Percentiles rank a stretch among this genome's conserved stretches.
phyloP scores from a whole-genome alignment of 345 rosid genomes.

The Euphorbia peplus region DNA sequence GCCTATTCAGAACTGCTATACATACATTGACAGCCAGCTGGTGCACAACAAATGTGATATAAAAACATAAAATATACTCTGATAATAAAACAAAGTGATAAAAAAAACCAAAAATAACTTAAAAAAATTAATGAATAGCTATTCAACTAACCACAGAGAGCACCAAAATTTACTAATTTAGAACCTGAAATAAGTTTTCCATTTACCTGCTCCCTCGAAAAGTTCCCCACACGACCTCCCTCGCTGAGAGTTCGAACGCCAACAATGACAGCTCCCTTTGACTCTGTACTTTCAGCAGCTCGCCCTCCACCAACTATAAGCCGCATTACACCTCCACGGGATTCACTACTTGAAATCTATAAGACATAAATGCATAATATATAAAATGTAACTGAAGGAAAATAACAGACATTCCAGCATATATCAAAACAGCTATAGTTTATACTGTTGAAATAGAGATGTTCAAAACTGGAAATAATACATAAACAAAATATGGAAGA shows the following conservation, averaged over 20 bases:
- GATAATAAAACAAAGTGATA: background rate
- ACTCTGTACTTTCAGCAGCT: slow-evolving; percentile 79
- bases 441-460: background rate
- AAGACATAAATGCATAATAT: slow-evolving; percentile 1
- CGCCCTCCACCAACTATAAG: slow-evolving; percentile 99
- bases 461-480: background rate
- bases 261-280: slow-evolving; percentile 91
- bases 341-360: slow-evolving; percentile 75
- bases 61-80: background rate
- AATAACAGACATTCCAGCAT: slow-evolving; percentile 2
- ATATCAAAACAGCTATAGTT: background rate
- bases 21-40: background rate
- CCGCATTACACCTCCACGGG: slow-evolving; percentile 95
- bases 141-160: background rate
- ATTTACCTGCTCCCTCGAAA: slow-evolving; percentile 95
- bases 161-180: background rate
- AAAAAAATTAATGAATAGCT: background rate
- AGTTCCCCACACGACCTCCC: slow-evolving; percentile 98
- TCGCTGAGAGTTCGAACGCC: slow-evolving; percentile 99
- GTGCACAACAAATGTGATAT: background rate
- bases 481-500: no score
- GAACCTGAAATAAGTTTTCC: slow-evolving; percentile 11
- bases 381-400: background rate
- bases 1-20: background rate
- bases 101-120: no score